These are phyloP conservation scores for Raddia distichophylla DNA, from an alignment of 176 grass and related monocot genomes.

Conservation along the genomic window DNA sequence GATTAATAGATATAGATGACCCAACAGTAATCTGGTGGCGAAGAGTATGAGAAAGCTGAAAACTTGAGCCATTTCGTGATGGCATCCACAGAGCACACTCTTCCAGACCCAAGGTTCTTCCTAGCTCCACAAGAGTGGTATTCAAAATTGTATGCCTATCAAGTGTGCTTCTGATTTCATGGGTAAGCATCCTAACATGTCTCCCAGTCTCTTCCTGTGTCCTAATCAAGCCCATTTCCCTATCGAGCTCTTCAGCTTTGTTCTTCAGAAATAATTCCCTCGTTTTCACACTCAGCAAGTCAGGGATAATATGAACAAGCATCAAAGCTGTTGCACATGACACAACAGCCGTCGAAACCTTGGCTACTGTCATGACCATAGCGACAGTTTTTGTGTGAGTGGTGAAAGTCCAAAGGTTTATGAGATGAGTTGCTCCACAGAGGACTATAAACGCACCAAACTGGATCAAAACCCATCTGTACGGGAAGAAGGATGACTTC, in stretches of 20 bases:
- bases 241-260: constrained; percentile 72
- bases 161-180: constrained; percentile 82
- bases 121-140: constrained; percentile 78
- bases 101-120: constrained; percentile 58
- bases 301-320: constrained; percentile 80
- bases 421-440: constrained; percentile 75
- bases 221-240: constrained; percentile 77
- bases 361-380: constrained; percentile 56
- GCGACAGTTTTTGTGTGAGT: constrained; percentile 53
- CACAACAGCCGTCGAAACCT: constrained; percentile 66
- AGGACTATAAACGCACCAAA: constrained; percentile 86
- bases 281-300: constrained; percentile 67
- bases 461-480: constrained; percentile 69
- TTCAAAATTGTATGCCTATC: constrained; percentile 74
- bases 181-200: constrained; percentile 75
- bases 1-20: constrained; percentile 63
- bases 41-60: constrained; percentile 81
- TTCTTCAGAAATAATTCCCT: constrained; percentile 76
- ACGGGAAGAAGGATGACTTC: constrained; percentile 63
- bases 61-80: constrained; percentile 50
- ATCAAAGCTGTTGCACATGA: constrained; percentile 79
- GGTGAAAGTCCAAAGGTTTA: constrained; percentile 72
- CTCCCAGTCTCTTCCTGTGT: constrained; percentile 66
- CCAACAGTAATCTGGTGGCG: constrained; percentile 59
- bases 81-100: constrained; percentile 89